Base-by-base conservation (phyloP, 2,329 filamentous ascomycete species). In the Penicillium psychrosexuale region DNA sequence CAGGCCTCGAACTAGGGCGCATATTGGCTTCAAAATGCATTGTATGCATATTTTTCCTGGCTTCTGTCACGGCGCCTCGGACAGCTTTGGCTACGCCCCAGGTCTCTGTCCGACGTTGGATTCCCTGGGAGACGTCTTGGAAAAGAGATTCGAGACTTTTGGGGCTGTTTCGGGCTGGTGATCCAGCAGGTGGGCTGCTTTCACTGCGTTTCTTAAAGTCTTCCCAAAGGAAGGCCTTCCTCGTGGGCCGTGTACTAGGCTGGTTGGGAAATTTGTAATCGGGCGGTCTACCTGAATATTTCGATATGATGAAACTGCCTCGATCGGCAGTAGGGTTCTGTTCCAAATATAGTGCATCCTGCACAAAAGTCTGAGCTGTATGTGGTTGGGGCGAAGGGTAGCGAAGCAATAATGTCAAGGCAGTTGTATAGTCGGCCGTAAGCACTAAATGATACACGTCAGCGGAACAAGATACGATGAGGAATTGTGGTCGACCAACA, bases 401-500 rank as follows among this genome's bases (percentile, higher is more conserved):
- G 64, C 90, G 90, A 1, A 97, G 81, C 27, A 97, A 78, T 1
- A 95, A 76, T 53, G 90, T 88, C 50, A 99, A 78, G 8, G 90
- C 93, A 34, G 85, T 83, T 1, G 94, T 93, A 67, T 96, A 96
- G 71, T 97, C 93, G 12, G 90, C 86, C 59, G 90, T 85, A 27
- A 97, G 77, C 34, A 99, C 89, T 91, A 55, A 19, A 38, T 37
- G 6, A 7, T 22, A 17, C 2, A 43, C 40, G 37, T 58, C 75
- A 69, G 45, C 40, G 57, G 63, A 9, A 42, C 22, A 24, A 43
- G 6, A 49, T 17, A 42, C 5, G 9, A 8, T 8, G 60, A 63
- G 47, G 22, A 56, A 55, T 27, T 19, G 22, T 48, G 13, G 8
- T 43, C 15, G 24, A 65, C 87, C 78, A 76, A 94, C 90, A 77